Percentiles rank a stretch among this genome's conserved stretches.
Conservation (phyloP, 768 basidiomycete genomes). For the Cystobasidium onofrii region DNA sequence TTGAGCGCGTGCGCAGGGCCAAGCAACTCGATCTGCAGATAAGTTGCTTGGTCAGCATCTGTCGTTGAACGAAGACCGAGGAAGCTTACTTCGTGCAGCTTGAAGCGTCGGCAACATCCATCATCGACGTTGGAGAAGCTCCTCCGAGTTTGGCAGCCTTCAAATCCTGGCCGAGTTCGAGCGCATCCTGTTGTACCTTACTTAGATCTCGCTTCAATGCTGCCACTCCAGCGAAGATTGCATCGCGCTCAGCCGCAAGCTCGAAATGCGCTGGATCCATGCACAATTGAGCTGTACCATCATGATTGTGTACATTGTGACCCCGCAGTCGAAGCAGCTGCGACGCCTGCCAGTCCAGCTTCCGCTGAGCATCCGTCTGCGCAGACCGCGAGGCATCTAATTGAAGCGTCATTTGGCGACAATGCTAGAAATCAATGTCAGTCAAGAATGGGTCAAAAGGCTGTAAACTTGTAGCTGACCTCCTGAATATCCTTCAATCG, state of each 20-base stretch:
- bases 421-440: constrained; percentile 51
- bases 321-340: constrained; percentile 49
- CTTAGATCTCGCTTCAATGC: constrained; percentile 63
- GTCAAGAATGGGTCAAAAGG: constrained; percentile 48
- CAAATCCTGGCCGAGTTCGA: constrained; percentile 68
- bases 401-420: constrained; percentile 51
- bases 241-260: constrained; percentile 61
- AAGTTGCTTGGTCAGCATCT: constrained; percentile 37
- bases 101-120: neutral
- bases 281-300: neutral
- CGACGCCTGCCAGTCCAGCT: constrained; percentile 61
- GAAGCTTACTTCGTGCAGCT: neutral
- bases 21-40: neutral
- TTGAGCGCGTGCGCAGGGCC: constrained; percentile 59
- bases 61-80: neutral
- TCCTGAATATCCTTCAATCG: constrained; percentile 61
- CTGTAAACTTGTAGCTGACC: constrained; percentile 48
- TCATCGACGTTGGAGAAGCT: neutral
- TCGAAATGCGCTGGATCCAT: constrained; percentile 54
- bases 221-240: constrained; percentile 56
- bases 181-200: constrained; percentile 67
- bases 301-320: constrained; percentile 55
- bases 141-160: constrained; percentile 43
- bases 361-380: constrained; percentile 64
- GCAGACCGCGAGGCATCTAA: constrained; percentile 52